These are phyloP conservation scores for Albophoma yamanashiensis DNA, from an alignment of 2,329 filamentous ascomycete species.

Conservation along the genomic window DNA sequence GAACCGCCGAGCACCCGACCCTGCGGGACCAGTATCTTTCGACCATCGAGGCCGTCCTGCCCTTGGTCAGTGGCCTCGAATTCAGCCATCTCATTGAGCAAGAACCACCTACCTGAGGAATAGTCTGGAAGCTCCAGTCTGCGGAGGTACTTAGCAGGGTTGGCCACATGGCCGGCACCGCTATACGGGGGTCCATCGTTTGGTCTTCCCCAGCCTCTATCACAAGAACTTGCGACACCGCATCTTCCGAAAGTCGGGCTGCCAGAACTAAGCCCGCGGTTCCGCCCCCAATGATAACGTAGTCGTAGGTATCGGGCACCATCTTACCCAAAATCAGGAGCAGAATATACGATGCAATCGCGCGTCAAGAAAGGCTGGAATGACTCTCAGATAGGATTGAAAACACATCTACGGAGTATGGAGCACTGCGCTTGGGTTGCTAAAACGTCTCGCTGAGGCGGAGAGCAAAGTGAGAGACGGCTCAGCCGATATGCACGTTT, in stretches of 20 bases:
- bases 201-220: neutral
- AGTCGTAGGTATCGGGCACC: neutral
- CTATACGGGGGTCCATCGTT: neutral
- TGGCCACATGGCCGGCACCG: neutral
- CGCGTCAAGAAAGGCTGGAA: neutral
- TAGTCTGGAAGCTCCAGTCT: neutral
- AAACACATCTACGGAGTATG: neutral
- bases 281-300: neutral
- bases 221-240: neutral
- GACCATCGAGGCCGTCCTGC: neutral
- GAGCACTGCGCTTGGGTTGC: neutral
- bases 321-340: neutral
- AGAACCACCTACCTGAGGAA: neutral
- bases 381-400: neutral
- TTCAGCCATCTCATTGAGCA: neutral
- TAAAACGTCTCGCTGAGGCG: neutral
- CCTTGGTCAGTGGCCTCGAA: neutral
- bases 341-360: neutral
- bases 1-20: neutral
- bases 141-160: neutral
- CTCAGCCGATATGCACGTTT: neutral
- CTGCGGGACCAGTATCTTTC: neutral
- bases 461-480: neutral
- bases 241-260: neutral
- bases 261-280: neutral